Base-by-base conservation (phyloP, 208 protist species). In the Vickermania spadyakhi region DNA sequence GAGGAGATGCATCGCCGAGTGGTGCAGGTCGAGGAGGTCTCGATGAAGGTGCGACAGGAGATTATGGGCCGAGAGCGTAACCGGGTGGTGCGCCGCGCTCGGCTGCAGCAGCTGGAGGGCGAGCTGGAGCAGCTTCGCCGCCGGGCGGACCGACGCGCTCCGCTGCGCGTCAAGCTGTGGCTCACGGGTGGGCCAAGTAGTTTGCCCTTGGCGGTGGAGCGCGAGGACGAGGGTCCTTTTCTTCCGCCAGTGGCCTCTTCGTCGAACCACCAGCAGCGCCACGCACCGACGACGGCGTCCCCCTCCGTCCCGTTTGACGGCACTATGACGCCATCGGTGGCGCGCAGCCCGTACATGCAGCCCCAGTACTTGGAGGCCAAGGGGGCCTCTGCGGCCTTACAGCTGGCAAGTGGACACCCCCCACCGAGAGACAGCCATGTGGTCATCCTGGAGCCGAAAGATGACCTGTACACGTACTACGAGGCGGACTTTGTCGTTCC, bases 51-150 rank as follows among this genome's bases (percentile, higher is more conserved):
- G 3, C 62, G 58, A 29, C 66, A 76, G 14, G 74, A 81, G 22
- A 52, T 88, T 52, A 62, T 75, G 58, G 51, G 62, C 42, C 72
- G 75, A 1, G 65, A 77, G 57, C 77, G 81, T 21, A 77, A 81
- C 13, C 65, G 72, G 56, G 64, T 72, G 22, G 67, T 85, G 31
- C 81, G 76, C 1, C 59, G 52, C 2, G 80, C 68, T 18, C 79
- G 76, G 1, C 49, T 72, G 42, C 50, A 31, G 1, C 58, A 67
- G 31, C 52, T 80, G 28, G 53, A 45, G 28, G 62, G 21, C n/a
- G 75, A 84, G 58, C 59, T 85, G 42, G 29, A 56, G 0, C 21
- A 23, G 2, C 45, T 83, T 1, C 1, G 23, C 11, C 54, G n/a
- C 3, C 61, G 49, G n/a, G 52, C 62, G 21, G 61, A 72, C 28